A percentile compares a stretch with the other conserved stretches of the same genome.
Conservation (phyloP, 225 moss, liverwort and hornwort genomes). For the Takakia lepidozioides region DNA sequence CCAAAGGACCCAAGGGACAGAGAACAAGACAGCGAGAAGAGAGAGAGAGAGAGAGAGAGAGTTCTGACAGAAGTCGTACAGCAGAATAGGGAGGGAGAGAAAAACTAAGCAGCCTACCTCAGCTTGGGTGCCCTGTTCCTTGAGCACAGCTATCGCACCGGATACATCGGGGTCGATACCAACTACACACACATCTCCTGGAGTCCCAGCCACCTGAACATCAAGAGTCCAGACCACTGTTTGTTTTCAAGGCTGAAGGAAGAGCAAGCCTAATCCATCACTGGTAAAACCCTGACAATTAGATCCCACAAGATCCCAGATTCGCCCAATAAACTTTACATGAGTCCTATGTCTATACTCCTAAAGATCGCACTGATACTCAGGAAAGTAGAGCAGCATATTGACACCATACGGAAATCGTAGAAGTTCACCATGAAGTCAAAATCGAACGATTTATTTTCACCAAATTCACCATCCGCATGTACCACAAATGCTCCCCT, state of each 20-base stretch:
- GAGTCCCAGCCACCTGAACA: constrained; percentile 19
- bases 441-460: not conserved
- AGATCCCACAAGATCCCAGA: not conserved
- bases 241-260: not conserved
- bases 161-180: constrained; percentile 95
- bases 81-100: not conserved
- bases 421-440: not conserved
- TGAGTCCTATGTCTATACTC: no score
- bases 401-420: no score
- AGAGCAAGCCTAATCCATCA: not conserved
- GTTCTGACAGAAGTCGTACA: not conserved
- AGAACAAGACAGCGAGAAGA: no score
- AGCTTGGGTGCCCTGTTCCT: constrained; percentile 28
- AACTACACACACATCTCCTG: constrained; percentile 43
- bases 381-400: no score
- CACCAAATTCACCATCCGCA: not conserved
- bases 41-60: no score
- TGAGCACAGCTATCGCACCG: constrained; percentile 86
- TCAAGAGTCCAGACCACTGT: not conserved
- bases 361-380: no score
- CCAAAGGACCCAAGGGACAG: no score
- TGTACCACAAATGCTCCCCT: not conserved
- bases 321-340: not conserved
- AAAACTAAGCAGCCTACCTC: constrained; percentile 39
- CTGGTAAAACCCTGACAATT: not conserved